Evolutionary conservation across 2,329 filamentous ascomycete species (phyloP).

Genomic region (Colletotrichum orchidophilum): DNA sequence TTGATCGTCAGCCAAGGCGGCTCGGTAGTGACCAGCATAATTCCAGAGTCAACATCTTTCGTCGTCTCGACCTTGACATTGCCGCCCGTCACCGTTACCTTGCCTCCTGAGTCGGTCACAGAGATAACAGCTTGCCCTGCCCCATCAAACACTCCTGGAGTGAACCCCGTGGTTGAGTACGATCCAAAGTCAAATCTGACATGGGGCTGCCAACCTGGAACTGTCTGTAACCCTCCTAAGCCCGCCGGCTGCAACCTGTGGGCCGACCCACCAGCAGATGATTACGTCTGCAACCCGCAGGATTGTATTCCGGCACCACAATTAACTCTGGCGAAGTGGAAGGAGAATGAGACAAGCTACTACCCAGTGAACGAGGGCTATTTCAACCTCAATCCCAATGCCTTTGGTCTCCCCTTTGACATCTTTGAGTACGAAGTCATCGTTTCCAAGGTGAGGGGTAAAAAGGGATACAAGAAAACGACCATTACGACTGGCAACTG

Average conservation of each 20-base stretch:
- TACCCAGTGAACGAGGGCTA: conserved; percentile 65
- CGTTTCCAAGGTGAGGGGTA: conserved; percentile 46
- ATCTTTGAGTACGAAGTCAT: conserved; percentile 63
- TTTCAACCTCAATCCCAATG: conserved; percentile 70
- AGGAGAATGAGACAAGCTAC: conserved; percentile 54
- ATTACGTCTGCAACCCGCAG: conserved; percentile 56
- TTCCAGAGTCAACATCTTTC: conserved; percentile 37
- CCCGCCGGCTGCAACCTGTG: conserved; percentile 61
- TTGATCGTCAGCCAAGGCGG: conserved; percentile 44
- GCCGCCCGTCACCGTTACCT: conserved; percentile 41
- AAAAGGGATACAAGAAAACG: conserved; percentile 44
- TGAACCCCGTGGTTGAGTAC: conserved; percentile 37
- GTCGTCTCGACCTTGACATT: conserved; percentile 36
- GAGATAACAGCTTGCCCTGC: conserved; percentile 52
- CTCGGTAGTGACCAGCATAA: conserved; percentile 40
- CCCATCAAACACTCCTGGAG: conserved; percentile 49
- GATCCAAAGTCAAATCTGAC: conserved; percentile 52
- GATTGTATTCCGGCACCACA: conserved; percentile 56
- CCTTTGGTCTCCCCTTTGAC: conserved; percentile 70
- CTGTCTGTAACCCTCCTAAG: conserved; percentile 62
- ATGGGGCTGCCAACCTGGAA: conserved; percentile 64
- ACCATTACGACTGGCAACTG: conserved; percentile 66
- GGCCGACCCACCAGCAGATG: conserved; percentile 53
- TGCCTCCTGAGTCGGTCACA: conserved; percentile 27
- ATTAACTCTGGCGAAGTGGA: conserved; percentile 52